A percentile compares a stretch with the other conserved stretches of the same genome.
These are phyloP conservation scores for Phytophthora sojae DNA, from an alignment of 352 stramenopile species.

Conservation along the genomic window DNA sequence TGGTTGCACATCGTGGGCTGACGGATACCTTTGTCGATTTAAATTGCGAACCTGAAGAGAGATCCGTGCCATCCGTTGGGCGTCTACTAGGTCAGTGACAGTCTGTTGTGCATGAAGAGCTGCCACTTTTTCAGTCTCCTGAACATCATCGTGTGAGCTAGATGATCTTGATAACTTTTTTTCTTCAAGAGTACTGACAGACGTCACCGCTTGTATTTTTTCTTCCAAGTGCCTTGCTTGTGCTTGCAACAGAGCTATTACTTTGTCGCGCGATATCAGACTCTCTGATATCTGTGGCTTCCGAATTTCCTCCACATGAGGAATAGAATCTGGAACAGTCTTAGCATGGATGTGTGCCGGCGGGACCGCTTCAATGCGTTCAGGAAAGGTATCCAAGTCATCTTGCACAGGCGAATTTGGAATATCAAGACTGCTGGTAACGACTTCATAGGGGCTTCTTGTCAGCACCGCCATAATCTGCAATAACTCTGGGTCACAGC, in stretches of 20 bases:
- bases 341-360: neutral
- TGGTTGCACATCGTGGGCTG: neutral
- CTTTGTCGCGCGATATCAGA: conserved; percentile 39
- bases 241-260: conserved; percentile 30
- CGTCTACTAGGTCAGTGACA: conserved; percentile 7
- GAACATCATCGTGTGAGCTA: neutral
- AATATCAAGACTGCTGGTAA: neutral
- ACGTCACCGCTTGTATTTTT: conserved; percentile 22
- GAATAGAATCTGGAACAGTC: neutral
- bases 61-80: conserved; percentile 18
- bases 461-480: conserved; percentile 23
- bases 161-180: neutral
- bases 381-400: neutral
- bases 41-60: conserved; percentile 19
- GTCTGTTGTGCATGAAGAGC: neutral
- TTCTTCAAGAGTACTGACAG: neutral
- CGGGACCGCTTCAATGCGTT: neutral
- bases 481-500: conserved; percentile 27
- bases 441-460: conserved; percentile 9
- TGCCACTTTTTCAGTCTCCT: neutral
- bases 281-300: conserved; percentile 9
- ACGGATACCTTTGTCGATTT: conserved; percentile 17
- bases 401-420: neutral
- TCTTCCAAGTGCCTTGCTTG: conserved; percentile 34
- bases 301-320: neutral